Conservation (phyloP, 169 alveolate genomes). For the Plasmodium berghei region DNA sequence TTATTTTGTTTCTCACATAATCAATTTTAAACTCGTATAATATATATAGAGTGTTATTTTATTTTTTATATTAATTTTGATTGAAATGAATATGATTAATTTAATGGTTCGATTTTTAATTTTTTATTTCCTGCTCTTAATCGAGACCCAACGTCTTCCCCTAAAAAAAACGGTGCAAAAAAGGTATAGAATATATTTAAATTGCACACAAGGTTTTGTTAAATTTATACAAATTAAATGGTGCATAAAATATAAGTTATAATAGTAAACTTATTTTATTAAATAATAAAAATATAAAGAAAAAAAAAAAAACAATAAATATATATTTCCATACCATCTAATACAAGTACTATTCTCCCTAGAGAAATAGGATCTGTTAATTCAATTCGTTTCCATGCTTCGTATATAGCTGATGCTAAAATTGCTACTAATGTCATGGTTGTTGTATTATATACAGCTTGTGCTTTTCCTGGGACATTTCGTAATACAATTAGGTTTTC, state of each 20-base stretch:
- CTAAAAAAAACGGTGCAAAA: slow-evolving; percentile 36
- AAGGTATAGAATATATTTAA: not conserved
- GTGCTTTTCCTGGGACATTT: slow-evolving; percentile 91
- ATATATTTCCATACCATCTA: slow-evolving; percentile 79
- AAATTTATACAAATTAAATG: slow-evolving; percentile 1
- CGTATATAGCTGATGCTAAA: slow-evolving; percentile 90
- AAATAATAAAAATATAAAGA: no score
- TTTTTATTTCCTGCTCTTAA: slow-evolving; percentile 90
- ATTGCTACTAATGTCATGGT: slow-evolving; percentile 89
- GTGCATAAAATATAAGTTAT: not conserved
- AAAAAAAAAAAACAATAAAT: no score
- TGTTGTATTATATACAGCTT: slow-evolving; percentile 87
- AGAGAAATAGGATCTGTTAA: slow-evolving; percentile 85
- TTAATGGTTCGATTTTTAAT: slow-evolving; percentile 89
- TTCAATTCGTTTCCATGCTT: slow-evolving; percentile 91
- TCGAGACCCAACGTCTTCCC: slow-evolving; percentile 90
- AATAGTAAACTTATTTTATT: no score
- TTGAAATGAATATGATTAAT: slow-evolving; percentile 50
- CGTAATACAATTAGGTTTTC: slow-evolving; percentile 86
- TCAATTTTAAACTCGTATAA: no score
- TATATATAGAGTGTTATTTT: no score
- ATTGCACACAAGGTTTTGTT: no score
- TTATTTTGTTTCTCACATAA: no score
- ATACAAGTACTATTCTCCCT: slow-evolving; percentile 88
- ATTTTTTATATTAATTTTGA: no score